Base-by-base conservation (phyloP, 371 early-diverging fungal species). In the Syncephalastrum racemosum region DNA sequence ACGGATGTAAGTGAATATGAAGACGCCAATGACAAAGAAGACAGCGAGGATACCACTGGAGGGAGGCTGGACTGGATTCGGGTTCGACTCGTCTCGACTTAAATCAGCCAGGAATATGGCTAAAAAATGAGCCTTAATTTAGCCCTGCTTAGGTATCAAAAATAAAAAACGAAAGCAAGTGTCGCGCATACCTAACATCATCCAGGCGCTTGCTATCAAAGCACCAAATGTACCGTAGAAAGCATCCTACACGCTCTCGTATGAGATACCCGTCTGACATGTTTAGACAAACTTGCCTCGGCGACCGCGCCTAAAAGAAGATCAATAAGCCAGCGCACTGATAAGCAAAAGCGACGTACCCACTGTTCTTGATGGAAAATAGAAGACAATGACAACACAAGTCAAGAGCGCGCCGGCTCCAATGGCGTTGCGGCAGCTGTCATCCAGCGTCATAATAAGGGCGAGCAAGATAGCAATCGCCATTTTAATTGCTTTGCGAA, bases 1-100 rank as follows among this genome's bases (percentile, higher is more conserved):
- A 16, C 77, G 67, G n/a, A 71, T 16, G 18, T 69, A 55, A 46
- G 71, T 71, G 4, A 71, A 8, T 4, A 60, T 31, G 49, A 77
- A 77, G n/a, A 67, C 65, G 18, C 69, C 77, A 16, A 67, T 40
- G 45, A 77, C 67, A 18, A 77, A 43, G 49, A 71, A 77, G 1
- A 71, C 58, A 12, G 69, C 77, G 5, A 73, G 51, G 23, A 77
- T 58, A 15, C 60, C 77, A 53, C 64, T 64, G 8, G 64, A 62
- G 2, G 58, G 59, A 24, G 69, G 62, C 46, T 77, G 77, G 6
- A 77, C 53, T 4, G 77, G 67, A 18, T 46, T 60, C 8, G 63
- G 64, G 40, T 65, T 48, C 0, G 60, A 48, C 4, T 41, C 43
- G 50, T 69, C 61, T 22, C 77, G 54, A 6, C 69, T 68, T 14